Percentiles rank a stretch among this genome's conserved stretches.
These are phyloP conservation scores for Xerocomus potaroensis DNA, from an alignment of 768 basidiomycete species.

Conservation along the genomic window DNA sequence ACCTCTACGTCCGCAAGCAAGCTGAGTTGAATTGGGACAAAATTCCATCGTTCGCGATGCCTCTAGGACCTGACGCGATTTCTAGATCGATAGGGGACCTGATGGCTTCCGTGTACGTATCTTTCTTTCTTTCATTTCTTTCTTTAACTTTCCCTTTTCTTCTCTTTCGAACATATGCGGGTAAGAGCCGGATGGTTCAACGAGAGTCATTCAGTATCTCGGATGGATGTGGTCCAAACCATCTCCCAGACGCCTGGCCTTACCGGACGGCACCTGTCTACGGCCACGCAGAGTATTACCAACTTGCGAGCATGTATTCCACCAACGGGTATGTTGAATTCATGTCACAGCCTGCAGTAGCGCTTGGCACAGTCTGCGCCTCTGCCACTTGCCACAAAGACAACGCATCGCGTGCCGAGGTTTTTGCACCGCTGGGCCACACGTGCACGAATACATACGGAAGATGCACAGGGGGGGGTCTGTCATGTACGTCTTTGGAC, in stretches of 20 bases:
- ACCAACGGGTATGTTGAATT: slow-evolving; percentile 53
- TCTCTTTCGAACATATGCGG: neutral
- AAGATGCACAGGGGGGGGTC: slow-evolving; percentile 62
- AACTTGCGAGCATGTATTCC: slow-evolving; percentile 49
- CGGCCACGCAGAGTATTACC: slow-evolving; percentile 47
- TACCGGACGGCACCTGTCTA: slow-evolving; percentile 65
- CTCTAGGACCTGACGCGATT: slow-evolving; percentile 64
- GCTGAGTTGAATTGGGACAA: slow-evolving; percentile 81
- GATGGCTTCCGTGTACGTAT: slow-evolving; percentile 70
- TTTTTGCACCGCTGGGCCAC: slow-evolving; percentile 48
- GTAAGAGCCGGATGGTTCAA: slow-evolving; percentile 4
- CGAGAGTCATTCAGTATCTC: too few species aligned
- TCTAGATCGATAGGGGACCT: slow-evolving; percentile 70
- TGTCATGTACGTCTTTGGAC: too few species aligned
- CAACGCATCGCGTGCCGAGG: too few species aligned
- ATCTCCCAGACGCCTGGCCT: slow-evolving; percentile 58
- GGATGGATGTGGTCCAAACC: slow-evolving; percentile 72
- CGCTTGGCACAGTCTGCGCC: too few species aligned
- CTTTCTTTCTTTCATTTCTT: too few species aligned
- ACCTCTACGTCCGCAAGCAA: slow-evolving; percentile 61
- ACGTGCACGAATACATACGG: slow-evolving; percentile 61
- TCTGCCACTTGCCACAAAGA: too few species aligned
- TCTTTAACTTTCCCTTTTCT: too few species aligned
- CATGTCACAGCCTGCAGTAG: slow-evolving; percentile 1
- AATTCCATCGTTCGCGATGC: slow-evolving; percentile 51